These are phyloP conservation scores for Boletus rubescentipes DNA, from an alignment of 768 basidiomycete genomes.

Conservation along the genomic window DNA sequence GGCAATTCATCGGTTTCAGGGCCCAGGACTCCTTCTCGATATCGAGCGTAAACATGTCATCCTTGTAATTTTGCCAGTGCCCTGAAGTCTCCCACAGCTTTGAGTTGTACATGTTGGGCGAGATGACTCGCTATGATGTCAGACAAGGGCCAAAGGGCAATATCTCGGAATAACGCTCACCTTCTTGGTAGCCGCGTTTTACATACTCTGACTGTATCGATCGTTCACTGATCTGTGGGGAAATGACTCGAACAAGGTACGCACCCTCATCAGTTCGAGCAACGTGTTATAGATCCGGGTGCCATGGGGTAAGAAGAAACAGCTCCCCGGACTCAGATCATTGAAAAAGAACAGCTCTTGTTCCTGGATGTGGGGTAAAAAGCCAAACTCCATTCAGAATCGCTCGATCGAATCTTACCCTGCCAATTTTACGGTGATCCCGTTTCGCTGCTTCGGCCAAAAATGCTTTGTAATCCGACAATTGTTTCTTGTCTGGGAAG, in stretches of 20 bases:
- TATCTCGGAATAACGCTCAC: conserved; percentile 34
- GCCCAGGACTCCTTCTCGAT: conserved; percentile 96
- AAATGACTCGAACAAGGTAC: conserved; percentile 28
- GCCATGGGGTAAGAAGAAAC: conserved; percentile 97
- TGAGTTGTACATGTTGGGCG: conserved; percentile 95
- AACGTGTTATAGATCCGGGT: conserved; percentile 96
- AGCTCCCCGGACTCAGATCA: conserved; percentile 91
- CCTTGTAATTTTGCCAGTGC: conserved; percentile 97
- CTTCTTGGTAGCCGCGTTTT: conserved; percentile 95
- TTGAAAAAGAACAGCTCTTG: conserved; percentile 99
- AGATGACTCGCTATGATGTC: conserved; percentile 64
- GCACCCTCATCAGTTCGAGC: conserved; percentile 84
- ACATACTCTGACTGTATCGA: conserved; percentile 76
- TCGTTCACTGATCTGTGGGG: conserved; percentile 2
- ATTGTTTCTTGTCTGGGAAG: conserved; percentile 96
- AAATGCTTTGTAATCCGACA: conserved; percentile 93
- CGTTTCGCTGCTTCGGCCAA: conserved; percentile 97
- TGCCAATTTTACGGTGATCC: conserved; percentile 95
- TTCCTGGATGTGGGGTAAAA: conserved; percentile 46
- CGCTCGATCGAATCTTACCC: conserved; percentile 39
- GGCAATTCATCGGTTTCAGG: conserved; percentile 99
- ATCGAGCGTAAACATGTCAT: conserved; percentile 95
- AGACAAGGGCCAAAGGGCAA: not conserved
- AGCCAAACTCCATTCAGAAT: not conserved
- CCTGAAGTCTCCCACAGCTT: conserved; percentile 99